phyloP scores from a whole-genome alignment of 495 filamentous ascomycete species.

The Neohortaea acidophila region DNA sequence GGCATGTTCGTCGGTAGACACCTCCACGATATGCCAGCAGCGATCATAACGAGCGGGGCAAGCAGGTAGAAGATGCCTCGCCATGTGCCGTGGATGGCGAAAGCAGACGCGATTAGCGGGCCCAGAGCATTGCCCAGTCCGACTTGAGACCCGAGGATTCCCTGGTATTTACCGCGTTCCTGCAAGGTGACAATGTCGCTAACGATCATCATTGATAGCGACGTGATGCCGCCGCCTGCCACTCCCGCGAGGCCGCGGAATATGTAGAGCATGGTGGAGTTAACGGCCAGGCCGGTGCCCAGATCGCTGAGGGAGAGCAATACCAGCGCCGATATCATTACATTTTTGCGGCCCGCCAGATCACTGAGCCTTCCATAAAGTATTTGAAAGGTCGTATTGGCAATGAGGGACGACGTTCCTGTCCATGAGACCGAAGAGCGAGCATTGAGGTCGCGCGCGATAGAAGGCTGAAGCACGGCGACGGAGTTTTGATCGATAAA shows the following conservation, averaged over 20 bases:
- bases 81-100: constrained; percentile 21
- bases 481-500: constrained; percentile 52
- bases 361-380: constrained; percentile 41
- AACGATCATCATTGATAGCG: constrained; percentile 25
- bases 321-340: constrained; percentile 33
- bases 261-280: constrained; percentile 34
- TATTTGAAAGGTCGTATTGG: constrained; percentile 55
- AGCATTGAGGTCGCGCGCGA: constrained; percentile 42
- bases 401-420: constrained; percentile 60
- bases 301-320: constrained; percentile 31
- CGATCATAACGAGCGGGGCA: constrained; percentile 18
- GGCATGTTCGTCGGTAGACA: constrained; percentile 29
- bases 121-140: constrained; percentile 22
- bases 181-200: constrained; percentile 22
- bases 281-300: constrained; percentile 31
- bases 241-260: constrained; percentile 39
- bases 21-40: constrained; percentile 22
- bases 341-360: constrained; percentile 32
- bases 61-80: constrained; percentile 23
- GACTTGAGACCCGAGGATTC: constrained; percentile 21
- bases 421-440: constrained; percentile 51
- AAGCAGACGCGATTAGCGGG: constrained; percentile 21
- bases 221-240: constrained; percentile 25
- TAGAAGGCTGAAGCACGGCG: constrained; percentile 43
- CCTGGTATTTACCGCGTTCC: constrained; percentile 25